Conservation (phyloP, 2,329 filamentous ascomycete species). For the Raffaelea arxii region DNA sequence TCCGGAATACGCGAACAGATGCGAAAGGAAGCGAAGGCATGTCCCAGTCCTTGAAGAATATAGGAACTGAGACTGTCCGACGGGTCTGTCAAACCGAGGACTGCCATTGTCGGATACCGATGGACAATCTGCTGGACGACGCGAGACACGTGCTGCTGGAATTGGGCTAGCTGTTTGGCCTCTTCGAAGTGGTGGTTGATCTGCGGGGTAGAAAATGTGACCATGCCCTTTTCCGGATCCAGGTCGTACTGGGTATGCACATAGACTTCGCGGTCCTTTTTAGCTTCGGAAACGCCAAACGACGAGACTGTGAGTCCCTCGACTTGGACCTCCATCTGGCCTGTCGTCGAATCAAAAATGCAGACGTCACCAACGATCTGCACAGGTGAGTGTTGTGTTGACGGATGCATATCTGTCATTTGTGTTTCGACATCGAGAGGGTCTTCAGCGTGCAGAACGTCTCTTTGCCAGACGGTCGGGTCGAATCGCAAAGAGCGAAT, state of each 20-base stretch:
- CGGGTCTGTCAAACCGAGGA: slow-evolving; percentile 25
- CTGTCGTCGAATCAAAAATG: slow-evolving; percentile 21
- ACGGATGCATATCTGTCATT: slow-evolving; percentile 18
- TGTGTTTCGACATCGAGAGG: slow-evolving; percentile 20
- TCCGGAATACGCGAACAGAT: slow-evolving; percentile 17
- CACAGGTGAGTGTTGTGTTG: slow-evolving; percentile 14
- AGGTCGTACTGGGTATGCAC: slow-evolving; percentile 25
- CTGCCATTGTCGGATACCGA: slow-evolving; percentile 27
- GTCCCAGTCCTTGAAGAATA: slow-evolving; percentile 21
- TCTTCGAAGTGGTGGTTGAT: slow-evolving; percentile 22
- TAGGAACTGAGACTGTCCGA: slow-evolving; percentile 20
- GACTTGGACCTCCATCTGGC: slow-evolving; percentile 22
- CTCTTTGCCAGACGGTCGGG: slow-evolving; percentile 17
- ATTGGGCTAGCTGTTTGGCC: slow-evolving; percentile 19
- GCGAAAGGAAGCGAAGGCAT: slow-evolving; percentile 21
- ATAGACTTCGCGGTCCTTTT: slow-evolving; percentile 25
- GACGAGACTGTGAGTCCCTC: slow-evolving; percentile 23
- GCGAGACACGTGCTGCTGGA: slow-evolving; percentile 23
- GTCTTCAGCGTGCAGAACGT: slow-evolving; percentile 6
- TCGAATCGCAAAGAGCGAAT: slow-evolving; percentile 28
- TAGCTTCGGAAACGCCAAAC: slow-evolving; percentile 19
- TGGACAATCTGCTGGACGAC: slow-evolving; percentile 28
- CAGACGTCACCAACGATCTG: slow-evolving; percentile 27
- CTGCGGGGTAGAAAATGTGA: slow-evolving; percentile 16
- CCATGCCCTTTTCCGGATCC: slow-evolving; percentile 25